Base-by-base conservation (phyloP, 2,329 filamentous ascomycete genomes). In the Akanthomyces dipterigenus region DNA sequence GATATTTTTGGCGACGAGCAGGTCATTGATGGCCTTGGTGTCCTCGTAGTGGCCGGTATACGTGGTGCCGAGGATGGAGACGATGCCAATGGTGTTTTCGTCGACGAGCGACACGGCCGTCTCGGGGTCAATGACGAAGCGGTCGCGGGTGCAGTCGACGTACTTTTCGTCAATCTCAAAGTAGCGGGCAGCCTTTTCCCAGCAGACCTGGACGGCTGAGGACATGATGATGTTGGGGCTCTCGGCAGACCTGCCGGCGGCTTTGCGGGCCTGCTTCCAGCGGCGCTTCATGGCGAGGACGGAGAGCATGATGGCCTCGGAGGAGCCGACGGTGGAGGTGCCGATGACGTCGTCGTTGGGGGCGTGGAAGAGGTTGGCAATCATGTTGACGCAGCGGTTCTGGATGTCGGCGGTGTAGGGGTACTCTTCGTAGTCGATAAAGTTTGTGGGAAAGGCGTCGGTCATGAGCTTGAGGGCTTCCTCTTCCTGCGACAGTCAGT, bases 41-140 rank as follows among this genome's bases (percentile, higher is more conserved):
- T 97, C 92, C 76, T 97, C 93, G 69, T 98, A 96, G 78, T 97
- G 89, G 5, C 93, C 93, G 0, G 93, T 97, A 76, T 97, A 97
- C 0, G 93, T 98, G 2, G 91, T 95, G 9, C 93, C 93, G 2
- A 98, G 77, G 66, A 98, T 97, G 62, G 86, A 83, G 71, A 92
- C 96, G 69, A 97, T 97, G 63, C 93, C 93, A 69, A 98, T 97
- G 12, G 85, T 88, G 71, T 88, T 88, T 73, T 88, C 85, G 67
- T 88, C 85, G 9, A 87, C 78, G 22, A 87, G 73, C 31, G 77
- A 71, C 5, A 88, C 85, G 1, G 84, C 81, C 76, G 87, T 75
- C 64, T 81, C 75, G 0, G 86, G 85, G 67, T 88, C 85, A 63
- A 88, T 83, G 57, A 88, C 83, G 67, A 79, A 88, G 64, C 86